Evolutionary conservation across 371 early-diverging fungal species (phyloP), one percentile per base, ranked within the genome.

Genomic region (Rhizoclosmatium hyalinum): DNA sequence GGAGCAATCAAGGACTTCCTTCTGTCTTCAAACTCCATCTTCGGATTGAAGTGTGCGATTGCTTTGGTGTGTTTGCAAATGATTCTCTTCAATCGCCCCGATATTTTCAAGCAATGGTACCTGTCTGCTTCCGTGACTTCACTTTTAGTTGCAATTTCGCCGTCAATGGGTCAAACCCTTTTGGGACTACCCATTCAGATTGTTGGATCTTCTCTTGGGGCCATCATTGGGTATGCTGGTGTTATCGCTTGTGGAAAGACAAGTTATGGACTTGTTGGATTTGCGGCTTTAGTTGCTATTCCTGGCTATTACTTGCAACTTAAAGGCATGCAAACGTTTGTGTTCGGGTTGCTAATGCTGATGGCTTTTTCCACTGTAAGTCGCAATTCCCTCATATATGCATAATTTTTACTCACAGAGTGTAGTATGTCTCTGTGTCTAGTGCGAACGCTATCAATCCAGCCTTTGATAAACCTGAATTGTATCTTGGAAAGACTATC

Each of bases 131-230:
- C 75, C 3, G 70, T 75, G 54, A 57, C 75, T 24, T 68, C 73
- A 12, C 44, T 75, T 21, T 32, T 79, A n/a, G 69, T 75, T 5
- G 75, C 75, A 17, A 54, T 79, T 44, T 68, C 67, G 8, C 79
- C 79, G 2, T 75, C 75, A 3, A 2, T 75, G 24, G 79, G 79
- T 21, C 79, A 75, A 73, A 68, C 76, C 21, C 58, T 63, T 41
- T 5, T 72, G 3, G 43, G 67, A 21, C 73, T 72, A 19, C 64
- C 76, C 14, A 65, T 68, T 19, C 75, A 79, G 47, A 60, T 79
- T 24, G 14, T 65, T 21, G 68, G 73, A 43, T 45, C 79, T 5
- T 46, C 73, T 6, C 14, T 75, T 4, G 79, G 79, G 4, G 21
- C 72, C 57, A 21, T 64, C 47, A 55, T 72, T 46, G 79, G 63